phyloP scores from a whole-genome alignment of 139 green algal species.

The Micractinium sp. region DNA sequence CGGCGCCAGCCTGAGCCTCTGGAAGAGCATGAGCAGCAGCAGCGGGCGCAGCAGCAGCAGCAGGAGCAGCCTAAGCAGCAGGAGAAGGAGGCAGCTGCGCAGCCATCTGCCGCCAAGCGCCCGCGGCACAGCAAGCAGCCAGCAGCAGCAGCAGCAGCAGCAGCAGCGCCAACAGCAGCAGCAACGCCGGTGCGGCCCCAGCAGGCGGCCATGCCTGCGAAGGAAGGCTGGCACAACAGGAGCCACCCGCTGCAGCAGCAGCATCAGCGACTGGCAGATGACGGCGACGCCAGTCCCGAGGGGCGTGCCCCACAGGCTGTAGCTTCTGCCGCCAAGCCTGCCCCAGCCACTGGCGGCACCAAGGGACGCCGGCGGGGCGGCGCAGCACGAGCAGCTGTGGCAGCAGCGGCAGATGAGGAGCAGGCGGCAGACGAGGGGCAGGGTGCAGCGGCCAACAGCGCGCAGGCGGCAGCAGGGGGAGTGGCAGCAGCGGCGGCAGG shows the following conservation, averaged over 20 bases:
- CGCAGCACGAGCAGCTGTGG: neutral
- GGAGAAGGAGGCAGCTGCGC: neutral
- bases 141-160: neutral
- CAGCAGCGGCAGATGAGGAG: neutral
- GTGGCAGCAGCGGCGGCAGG: neutral
- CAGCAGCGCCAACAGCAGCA: neutral
- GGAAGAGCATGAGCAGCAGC: neutral
- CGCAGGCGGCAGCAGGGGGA: neutral
- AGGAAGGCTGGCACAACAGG: constrained; percentile 2
- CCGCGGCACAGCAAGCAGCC: too few species aligned
- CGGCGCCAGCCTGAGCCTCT: neutral
- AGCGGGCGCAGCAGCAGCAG: neutral
- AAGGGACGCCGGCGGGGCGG: neutral
- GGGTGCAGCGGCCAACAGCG: neutral
- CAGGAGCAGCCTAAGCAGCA: neutral
- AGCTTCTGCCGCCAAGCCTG: neutral
- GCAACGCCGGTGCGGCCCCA: neutral
- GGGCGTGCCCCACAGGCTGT: neutral
- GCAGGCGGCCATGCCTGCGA: neutral
- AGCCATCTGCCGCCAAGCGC: constrained; percentile 1
- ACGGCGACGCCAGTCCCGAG: neutral
- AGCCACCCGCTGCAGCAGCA: neutral
- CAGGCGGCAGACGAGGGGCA: neutral
- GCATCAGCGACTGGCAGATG: neutral
- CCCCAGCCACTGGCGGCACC: neutral